Conservation (phyloP, 2,329 filamentous ascomycete species). For the Monosporascus cannonballus region DNA sequence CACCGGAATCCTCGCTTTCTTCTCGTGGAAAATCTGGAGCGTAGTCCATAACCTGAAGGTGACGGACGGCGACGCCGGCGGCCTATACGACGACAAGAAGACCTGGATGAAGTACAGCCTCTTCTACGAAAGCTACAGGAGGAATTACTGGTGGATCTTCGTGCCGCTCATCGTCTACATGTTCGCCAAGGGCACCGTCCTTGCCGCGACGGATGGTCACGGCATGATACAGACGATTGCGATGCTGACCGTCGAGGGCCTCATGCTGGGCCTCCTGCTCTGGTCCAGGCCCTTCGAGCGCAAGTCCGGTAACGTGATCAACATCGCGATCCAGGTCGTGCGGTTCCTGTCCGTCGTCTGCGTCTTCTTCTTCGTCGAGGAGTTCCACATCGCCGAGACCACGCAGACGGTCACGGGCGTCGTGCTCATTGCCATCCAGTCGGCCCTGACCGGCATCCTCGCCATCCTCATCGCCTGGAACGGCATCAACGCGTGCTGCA, state of each 20-base stretch:
- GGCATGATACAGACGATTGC: slow-evolving; percentile 75
- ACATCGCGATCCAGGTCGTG: slow-evolving; percentile 84
- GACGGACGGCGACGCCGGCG: slow-evolving; percentile 63
- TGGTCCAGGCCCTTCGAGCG: slow-evolving; percentile 85
- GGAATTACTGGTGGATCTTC: slow-evolving; percentile 96
- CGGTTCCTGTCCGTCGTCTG: slow-evolving; percentile 83
- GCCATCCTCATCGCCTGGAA: slow-evolving; percentile 88
- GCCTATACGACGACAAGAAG: slow-evolving; percentile 81
- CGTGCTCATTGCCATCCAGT: slow-evolving; percentile 89
- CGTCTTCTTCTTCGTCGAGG: slow-evolving; percentile 88
- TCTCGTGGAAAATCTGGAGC: slow-evolving; percentile 75
- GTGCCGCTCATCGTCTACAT: slow-evolving; percentile 84
- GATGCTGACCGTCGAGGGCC: slow-evolving; percentile 72
- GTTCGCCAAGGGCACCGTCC: slow-evolving; percentile 79
- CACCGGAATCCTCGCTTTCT: slow-evolving; percentile 74
- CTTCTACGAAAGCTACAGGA: slow-evolving; percentile 95
- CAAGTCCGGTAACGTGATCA: slow-evolving; percentile 85
- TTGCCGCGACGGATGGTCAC: slow-evolving; percentile 80
- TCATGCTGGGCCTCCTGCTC: slow-evolving; percentile 73
- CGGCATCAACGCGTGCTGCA: slow-evolving; percentile 73
- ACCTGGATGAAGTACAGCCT: slow-evolving; percentile 94
- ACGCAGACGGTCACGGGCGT: slow-evolving; percentile 92
- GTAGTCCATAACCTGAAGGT: slow-evolving; percentile 70
- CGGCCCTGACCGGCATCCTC: slow-evolving; percentile 71
- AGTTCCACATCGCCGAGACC: slow-evolving; percentile 82